phyloP scores from a whole-genome alignment of 768 basidiomycete genomes.

The Hericium erinaceus region DNA sequence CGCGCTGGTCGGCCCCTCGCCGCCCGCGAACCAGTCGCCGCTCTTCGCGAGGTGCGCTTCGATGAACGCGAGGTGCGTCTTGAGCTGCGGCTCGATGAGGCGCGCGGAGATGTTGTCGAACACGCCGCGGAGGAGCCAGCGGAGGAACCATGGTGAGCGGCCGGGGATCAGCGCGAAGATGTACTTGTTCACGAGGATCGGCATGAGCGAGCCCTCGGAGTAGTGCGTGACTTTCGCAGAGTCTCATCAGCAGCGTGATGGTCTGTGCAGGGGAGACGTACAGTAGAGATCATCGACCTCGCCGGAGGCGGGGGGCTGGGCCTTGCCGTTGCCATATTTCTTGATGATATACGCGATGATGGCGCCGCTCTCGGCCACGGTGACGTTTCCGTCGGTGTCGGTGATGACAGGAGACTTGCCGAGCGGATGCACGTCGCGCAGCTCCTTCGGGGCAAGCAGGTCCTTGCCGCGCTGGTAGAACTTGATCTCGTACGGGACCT shows the following conservation, averaged over 20 bases:
- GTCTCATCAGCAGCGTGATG: not conserved
- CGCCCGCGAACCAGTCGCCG: slow-evolving; percentile 28
- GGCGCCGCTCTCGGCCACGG: slow-evolving; percentile 34
- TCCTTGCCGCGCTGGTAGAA: slow-evolving; percentile 26
- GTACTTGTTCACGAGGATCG: slow-evolving; percentile 27
- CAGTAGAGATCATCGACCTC: slow-evolving; percentile 30
- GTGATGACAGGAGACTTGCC: slow-evolving; percentile 40
- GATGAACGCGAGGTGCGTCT: slow-evolving; percentile 23
- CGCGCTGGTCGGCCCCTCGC: slow-evolving; percentile 29
- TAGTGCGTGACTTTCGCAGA: slow-evolving; percentile 27
- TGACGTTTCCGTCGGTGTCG: slow-evolving; percentile 36
- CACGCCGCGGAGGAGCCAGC: slow-evolving; percentile 23
- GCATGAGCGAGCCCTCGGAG: slow-evolving; percentile 34
- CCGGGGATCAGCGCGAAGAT: slow-evolving; percentile 24
- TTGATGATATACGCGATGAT: slow-evolving; percentile 37
- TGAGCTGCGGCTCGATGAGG: slow-evolving; percentile 21
- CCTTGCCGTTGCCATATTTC: slow-evolving; percentile 27
- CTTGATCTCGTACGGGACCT: slow-evolving; percentile 35
- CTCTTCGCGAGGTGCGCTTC: slow-evolving; percentile 27
- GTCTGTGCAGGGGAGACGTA: not conserved
- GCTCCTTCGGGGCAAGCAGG: slow-evolving; percentile 27
- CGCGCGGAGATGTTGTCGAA: slow-evolving; percentile 20
- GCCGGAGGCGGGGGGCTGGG: slow-evolving; percentile 20
- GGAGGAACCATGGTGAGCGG: slow-evolving; percentile 27
- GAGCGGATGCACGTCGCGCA: slow-evolving; percentile 30